These are phyloP conservation scores for Talaromyces sp. DNA, from an alignment of 2,329 filamentous ascomycete genomes.

Conservation along the genomic window DNA sequence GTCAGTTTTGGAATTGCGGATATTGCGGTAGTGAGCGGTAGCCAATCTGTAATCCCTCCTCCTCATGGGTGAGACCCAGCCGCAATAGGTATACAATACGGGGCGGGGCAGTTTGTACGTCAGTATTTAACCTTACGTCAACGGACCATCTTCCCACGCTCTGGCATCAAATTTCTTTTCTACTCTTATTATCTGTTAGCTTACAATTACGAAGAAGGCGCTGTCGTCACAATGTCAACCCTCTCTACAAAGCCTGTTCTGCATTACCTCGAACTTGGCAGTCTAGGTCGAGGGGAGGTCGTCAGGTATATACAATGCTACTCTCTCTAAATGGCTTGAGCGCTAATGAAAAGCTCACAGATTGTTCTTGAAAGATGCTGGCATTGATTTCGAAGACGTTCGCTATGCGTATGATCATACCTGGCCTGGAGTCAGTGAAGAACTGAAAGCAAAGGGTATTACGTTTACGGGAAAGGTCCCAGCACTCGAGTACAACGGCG, in stretches of 20 bases:
- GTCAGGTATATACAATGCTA: background rate
- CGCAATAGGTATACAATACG: background rate
- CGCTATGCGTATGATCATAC: slow-evolving; percentile 4
- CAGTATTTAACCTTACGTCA: background rate
- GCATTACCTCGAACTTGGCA: slow-evolving; percentile 5
- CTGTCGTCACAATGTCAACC: background rate
- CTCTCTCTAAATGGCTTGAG: background rate
- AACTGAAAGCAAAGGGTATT: slow-evolving; percentile 1
- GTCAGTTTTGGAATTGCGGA: background rate
- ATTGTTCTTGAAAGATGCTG: slow-evolving; percentile 10
- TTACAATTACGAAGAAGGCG: background rate
- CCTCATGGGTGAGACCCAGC: background rate
- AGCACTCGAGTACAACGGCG: slow-evolving; percentile 1
- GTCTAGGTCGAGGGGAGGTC: slow-evolving; percentile 5
- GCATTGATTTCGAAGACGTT: background rate
- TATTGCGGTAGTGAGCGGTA: background rate
- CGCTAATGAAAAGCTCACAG: background rate
- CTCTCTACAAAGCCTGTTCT: background rate
- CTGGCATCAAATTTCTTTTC: background rate
- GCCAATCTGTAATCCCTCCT: background rate
- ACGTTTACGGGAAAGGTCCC: background rate
- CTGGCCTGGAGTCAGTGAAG: background rate
- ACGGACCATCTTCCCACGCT: background rate
- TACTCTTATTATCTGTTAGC: background rate
- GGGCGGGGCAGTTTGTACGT: background rate